These are phyloP conservation scores for Sclerotinia subarctica DNA, from an alignment of 2,329 filamentous ascomycete genomes.

Conservation along the genomic window DNA sequence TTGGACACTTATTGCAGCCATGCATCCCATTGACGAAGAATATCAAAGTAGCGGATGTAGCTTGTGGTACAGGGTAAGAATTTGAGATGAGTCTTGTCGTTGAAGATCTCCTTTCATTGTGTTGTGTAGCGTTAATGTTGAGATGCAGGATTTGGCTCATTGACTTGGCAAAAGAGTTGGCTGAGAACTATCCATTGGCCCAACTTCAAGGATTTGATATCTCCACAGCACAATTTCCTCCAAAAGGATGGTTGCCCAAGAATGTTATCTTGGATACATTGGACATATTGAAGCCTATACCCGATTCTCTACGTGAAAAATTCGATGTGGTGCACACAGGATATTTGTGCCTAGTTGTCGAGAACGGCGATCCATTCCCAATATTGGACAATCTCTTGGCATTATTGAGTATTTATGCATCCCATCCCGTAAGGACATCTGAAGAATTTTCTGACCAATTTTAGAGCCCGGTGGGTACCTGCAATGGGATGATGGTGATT, in stretches of 20 bases:
- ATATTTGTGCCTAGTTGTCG: conserved; percentile 3
- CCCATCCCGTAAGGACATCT: not conserved
- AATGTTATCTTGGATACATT: not conserved
- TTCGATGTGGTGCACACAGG: not conserved
- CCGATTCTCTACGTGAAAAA: not conserved
- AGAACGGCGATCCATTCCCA: conserved; percentile 4
- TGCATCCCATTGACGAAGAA: not conserved
- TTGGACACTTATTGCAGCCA: conserved; percentile 3
- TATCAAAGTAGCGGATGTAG: not conserved
- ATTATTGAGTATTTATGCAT: not conserved
- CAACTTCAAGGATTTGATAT: conserved; percentile 12
- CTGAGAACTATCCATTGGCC: not conserved
- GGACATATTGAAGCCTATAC: conserved; percentile 8
- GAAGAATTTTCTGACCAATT: not conserved
- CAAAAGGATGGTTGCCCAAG: not conserved
- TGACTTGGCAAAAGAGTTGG: not conserved
- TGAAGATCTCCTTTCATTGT: not conserved
- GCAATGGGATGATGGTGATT: conserved; percentile 15
- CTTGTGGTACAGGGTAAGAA: not conserved
- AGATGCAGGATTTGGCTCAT: not conserved
- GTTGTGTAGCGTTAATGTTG: not conserved
- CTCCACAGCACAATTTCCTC: conserved; percentile 3
- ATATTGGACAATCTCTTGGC: conserved; percentile 8
- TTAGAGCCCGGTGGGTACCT: conserved; percentile 2
- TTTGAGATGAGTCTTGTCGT: not conserved